phyloP scores from a whole-genome alignment of 345 rosid genomes.

The Pugionium cornutum region DNA sequence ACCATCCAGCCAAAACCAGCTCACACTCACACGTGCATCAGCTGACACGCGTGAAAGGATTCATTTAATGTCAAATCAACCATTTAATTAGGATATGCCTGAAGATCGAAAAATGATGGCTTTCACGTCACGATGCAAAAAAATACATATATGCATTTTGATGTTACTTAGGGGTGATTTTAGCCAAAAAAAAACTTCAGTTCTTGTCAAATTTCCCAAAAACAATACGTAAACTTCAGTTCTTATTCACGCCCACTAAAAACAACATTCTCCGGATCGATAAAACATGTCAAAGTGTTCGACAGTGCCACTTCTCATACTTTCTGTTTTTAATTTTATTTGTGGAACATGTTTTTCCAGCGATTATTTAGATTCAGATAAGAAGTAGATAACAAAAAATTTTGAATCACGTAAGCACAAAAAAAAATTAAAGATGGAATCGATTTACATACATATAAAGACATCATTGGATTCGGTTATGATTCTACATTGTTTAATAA shows the following conservation, averaged over 20 bases:
- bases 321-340: constrained; percentile 19
- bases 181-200: background rate
- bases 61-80: constrained; percentile 27
- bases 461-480: constrained; percentile 31
- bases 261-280: constrained; percentile 33
- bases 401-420: too few relatives aligned
- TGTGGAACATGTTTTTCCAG: background rate
- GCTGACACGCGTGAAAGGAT: constrained; percentile 35
- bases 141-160: background rate
- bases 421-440: background rate
- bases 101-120: constrained; percentile 30
- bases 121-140: constrained; percentile 43
- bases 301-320: constrained; percentile 40
- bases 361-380: background rate
- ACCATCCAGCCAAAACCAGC: constrained; percentile 44
- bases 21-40: constrained; percentile 48
- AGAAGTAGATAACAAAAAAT: too few relatives aligned
- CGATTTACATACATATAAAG: background rate
- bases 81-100: constrained; percentile 4
- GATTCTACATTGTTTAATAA: constrained; percentile 15
- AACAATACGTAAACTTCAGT: constrained; percentile 14
- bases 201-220: background rate
- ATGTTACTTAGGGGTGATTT: constrained; percentile 23
- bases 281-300: constrained; percentile 38
- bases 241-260: constrained; percentile 19